Evolutionary conservation across 352 stramenopile species (phyloP).

Genomic region (Phytophthora ohioensis): DNA sequence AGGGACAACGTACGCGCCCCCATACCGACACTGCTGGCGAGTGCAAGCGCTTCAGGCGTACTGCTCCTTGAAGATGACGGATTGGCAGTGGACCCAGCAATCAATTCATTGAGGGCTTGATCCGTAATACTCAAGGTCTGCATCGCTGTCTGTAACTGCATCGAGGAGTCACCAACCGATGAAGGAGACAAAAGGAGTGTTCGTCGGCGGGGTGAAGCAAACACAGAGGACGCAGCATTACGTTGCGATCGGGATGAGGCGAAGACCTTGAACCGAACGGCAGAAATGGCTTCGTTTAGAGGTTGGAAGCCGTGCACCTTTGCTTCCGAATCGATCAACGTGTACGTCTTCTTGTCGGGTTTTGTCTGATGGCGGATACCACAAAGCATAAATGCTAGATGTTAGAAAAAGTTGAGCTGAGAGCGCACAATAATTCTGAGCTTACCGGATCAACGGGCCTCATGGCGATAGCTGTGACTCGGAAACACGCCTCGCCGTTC

Average conservation of each 20-base stretch:
- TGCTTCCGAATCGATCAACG: constrained; percentile 62
- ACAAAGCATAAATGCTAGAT: neutral
- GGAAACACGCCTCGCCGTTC: constrained; percentile 56
- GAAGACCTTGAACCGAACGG: constrained; percentile 55
- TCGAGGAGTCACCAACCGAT: neutral
- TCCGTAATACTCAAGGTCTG: constrained; percentile 28
- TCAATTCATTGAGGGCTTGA: constrained; percentile 35
- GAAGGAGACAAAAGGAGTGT: constrained; percentile 11
- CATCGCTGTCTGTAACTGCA: constrained; percentile 22
- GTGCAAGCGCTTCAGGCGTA: constrained; percentile 24
- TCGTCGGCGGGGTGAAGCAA: constrained; percentile 22
- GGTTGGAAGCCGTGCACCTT: constrained; percentile 54
- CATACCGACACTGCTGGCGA: constrained; percentile 51
- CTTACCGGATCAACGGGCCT: constrained; percentile 53
- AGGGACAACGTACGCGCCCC: constrained; percentile 52
- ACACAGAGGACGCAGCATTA: neutral
- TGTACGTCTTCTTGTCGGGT: constrained; percentile 62
- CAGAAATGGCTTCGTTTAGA: constrained; percentile 65
- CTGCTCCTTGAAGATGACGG: constrained; percentile 18
- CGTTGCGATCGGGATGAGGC: constrained; percentile 21
- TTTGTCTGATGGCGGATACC: constrained; percentile 44
- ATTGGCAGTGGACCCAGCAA: constrained; percentile 26
- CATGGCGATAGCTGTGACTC: constrained; percentile 59
- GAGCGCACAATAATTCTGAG: neutral
- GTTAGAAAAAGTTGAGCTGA: constrained; percentile 4